Base-by-base conservation (phyloP, 2,329 filamentous ascomycete species). In the Calonectria henricotiae region DNA sequence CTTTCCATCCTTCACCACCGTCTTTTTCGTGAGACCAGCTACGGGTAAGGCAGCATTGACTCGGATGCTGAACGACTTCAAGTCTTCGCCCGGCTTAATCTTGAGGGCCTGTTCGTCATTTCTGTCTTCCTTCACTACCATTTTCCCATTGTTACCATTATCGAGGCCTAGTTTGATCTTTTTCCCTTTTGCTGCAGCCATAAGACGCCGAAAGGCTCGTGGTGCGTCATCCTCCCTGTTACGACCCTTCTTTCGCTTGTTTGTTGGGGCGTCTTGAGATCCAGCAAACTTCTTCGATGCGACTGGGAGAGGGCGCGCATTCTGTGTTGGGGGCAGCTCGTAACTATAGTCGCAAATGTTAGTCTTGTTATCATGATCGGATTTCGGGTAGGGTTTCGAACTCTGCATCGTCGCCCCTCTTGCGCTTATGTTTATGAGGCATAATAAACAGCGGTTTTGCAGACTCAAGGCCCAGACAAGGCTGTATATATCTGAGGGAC, bases 41-140 rank as follows among this genome's bases (percentile, higher is more conserved):
- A 99, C 84, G 0, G 96, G 96, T 7, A 98, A 86, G 0, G 94
- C 91, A 60, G 94, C 93, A 79, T 98, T 92, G 7, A 99, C 96
- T 35, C 95, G 91, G 12, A 91, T 89, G 8, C 91, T 86, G 79
- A 97, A 99, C 63, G 97, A 93, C 5, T 92, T 90, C 78, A 98
- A 85, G 62, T 90, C 90, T 82, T 99, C 96, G 62, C 94, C 94
- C 0, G 95, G 95, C 17, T 90, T 88, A 73, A 98, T 98, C 58
- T 89, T 93, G 0, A 91, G 91, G 3, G 87, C 65, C 43, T 72
- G 58, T 15, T 69, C 78, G 30, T 86, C 83, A 4, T 76, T 44
- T 7, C 76, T 74, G 4, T 73, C 61, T 15, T 78, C 71, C 3
- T 74, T 80, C 5, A 74, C 67, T 11, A 71, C 66, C 27, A 68